Evolutionary conservation across 805 yeast genomes (phyloP).

Genomic region (Candida mattraensis): DNA sequence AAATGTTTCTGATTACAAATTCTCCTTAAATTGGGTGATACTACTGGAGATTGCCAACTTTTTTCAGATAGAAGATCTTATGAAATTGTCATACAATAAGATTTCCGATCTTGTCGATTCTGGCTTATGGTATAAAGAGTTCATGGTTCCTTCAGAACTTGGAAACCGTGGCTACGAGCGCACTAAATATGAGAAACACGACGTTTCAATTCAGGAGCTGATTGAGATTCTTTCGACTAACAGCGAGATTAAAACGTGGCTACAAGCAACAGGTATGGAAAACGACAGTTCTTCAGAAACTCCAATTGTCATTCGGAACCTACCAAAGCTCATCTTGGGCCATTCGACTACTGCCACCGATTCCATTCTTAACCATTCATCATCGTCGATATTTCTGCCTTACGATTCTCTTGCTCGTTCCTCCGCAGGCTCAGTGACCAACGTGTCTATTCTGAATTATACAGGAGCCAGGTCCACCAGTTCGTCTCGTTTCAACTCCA

Average conservation of each 20-base stretch:
- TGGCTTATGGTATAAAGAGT: slow-evolving; percentile 21
- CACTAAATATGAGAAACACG: slow-evolving; percentile 3
- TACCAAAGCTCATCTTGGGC: slow-evolving; percentile 18
- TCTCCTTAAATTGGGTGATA: slow-evolving; percentile 19
- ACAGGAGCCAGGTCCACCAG: slow-evolving; percentile 17
- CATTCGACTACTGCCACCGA: slow-evolving; percentile 22
- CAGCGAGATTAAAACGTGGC: slow-evolving; percentile 15
- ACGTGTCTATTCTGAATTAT: slow-evolving; percentile 12
- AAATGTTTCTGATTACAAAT: slow-evolving; percentile 17
- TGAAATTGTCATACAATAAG: slow-evolving; percentile 6
- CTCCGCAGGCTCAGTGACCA: slow-evolving; percentile 10
- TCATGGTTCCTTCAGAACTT: slow-evolving; percentile 8
- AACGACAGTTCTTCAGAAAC: slow-evolving; percentile 6
- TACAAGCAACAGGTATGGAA: slow-evolving; percentile 14
- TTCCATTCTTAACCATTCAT: slow-evolving; percentile 21
- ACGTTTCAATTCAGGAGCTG: slow-evolving; percentile 7
- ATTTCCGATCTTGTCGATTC: slow-evolving; percentile 9
- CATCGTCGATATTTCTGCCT: slow-evolving; percentile 16
- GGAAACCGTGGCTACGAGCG: neutral
- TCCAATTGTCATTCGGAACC: slow-evolving; percentile 15
- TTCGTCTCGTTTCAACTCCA: slow-evolving; percentile 16
- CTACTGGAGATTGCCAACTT: slow-evolving; percentile 11
- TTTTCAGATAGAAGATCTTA: slow-evolving; percentile 12
- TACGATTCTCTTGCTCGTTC: slow-evolving; percentile 11
- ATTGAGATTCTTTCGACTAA: slow-evolving; percentile 7